Evolutionary conservation across 2,329 filamentous ascomycete species (phyloP).

Genomic region (Claviceps africana): DNA sequence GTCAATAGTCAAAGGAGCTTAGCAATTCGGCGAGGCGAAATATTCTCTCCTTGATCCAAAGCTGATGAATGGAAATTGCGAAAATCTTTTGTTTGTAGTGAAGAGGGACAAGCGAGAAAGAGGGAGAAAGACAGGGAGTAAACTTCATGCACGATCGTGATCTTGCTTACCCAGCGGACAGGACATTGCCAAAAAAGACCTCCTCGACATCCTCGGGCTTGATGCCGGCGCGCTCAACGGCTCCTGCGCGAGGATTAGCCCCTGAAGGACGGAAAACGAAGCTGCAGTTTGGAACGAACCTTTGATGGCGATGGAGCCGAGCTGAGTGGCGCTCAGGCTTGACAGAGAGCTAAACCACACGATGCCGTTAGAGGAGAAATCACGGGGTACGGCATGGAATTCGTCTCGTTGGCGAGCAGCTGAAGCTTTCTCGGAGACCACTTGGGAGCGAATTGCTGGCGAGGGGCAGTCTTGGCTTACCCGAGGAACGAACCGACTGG

Average conservation of each 20-base stretch:
- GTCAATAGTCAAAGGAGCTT: too few species aligned
- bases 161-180: slow-evolving; percentile 70
- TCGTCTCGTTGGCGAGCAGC: neutral
- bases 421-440: neutral
- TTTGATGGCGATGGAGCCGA: slow-evolving; percentile 88
- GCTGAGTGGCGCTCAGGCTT: slow-evolving; percentile 69
- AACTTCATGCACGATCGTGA: neutral
- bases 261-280: neutral
- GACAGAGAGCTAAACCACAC: slow-evolving; percentile 57
- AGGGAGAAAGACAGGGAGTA: neutral
- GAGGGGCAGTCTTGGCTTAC: slow-evolving; percentile 29
- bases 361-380: neutral
- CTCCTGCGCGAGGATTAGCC: slow-evolving; percentile 31
- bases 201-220: slow-evolving; percentile 86
- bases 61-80: too few species aligned
- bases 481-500: slow-evolving; percentile 91
- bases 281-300: slow-evolving; percentile 33
- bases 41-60: too few species aligned
- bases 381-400: neutral
- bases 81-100: neutral
- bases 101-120: neutral
- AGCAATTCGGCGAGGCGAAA: too few species aligned
- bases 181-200: slow-evolving; percentile 95
- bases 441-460: slow-evolving; percentile 3
- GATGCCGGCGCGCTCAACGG: slow-evolving; percentile 76